A percentile compares a stretch with the other conserved stretches of the same genome.
These are phyloP conservation scores for Leccinum olivaceoglutinosum DNA, from an alignment of 1,284 basidiomycete species.

Conservation along the genomic window DNA sequence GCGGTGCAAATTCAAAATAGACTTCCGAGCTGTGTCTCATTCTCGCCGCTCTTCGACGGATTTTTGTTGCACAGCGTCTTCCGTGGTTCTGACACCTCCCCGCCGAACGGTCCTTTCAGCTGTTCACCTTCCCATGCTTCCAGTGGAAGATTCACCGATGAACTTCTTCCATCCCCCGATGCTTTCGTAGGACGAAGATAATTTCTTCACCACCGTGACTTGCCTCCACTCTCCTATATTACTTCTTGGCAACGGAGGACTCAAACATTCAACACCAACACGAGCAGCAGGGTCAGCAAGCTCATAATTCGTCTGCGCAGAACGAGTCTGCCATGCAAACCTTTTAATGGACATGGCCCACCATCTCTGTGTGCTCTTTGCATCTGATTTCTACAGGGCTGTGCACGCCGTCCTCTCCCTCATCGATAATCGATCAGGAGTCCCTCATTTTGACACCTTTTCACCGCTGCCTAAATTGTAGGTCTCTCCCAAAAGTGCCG, in stretches of 20 bases:
- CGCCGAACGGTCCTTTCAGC: constrained; percentile 42
- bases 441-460: not conserved
- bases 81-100: constrained; percentile 49
- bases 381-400: constrained; percentile 11
- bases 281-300: constrained; percentile 35
- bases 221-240: constrained; percentile 33
- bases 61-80: constrained; percentile 51
- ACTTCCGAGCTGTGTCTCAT: constrained; percentile 30
- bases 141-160: too few species aligned
- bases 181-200: too few species aligned
- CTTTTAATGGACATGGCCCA: constrained; percentile 17
- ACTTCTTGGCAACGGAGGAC: constrained; percentile 32
- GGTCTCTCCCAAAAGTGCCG: constrained; percentile 10
- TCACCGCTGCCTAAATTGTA: constrained; percentile 13
- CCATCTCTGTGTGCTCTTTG: constrained; percentile 4
- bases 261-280: constrained; percentile 30
- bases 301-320: constrained; percentile 17
- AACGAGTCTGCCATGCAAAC: constrained; percentile 26
- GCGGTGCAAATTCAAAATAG: too few species aligned
- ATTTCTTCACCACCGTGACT: too few species aligned
- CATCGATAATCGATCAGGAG: too few species aligned
- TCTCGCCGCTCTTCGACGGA: constrained; percentile 54
- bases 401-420: not conserved
- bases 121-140: constrained; percentile 49
- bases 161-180: too few species aligned